Evolutionary conservation across 2,329 filamentous ascomycete genomes (phyloP), one percentile per base, ranked within the genome.

Genomic region (Paecilomyces formosus): DNA sequence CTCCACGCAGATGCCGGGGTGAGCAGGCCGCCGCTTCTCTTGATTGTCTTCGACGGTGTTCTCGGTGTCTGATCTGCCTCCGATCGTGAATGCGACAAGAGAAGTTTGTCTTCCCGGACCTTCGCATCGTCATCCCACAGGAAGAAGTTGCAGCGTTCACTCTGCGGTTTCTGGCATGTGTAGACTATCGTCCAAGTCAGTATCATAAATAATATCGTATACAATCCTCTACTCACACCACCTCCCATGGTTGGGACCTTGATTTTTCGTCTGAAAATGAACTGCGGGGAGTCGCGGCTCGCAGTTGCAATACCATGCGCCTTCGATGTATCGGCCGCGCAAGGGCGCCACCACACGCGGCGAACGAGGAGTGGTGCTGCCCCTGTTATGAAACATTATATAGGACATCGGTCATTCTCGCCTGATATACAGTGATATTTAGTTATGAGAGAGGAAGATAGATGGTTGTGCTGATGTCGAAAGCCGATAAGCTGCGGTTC

Each of bases 111-210:
- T 67, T 83, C 81, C 21, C 84, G 74, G n/a, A 72, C 62, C 62
- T 81, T 77, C 13, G 84, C 84, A 57, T 85, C 82, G 57, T 81
- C 78, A 13, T 81, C 77, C 84, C 84, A 87, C 0, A 87, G 74
- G 58, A 86, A 87, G 74, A 87, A 86, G 4, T 73, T 75, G 66
- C 85, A 87, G 49, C 77, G 73, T 53, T 78, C 72, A 2, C 72
- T 65, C 56, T 76, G 72, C 33, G 74, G 71, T 63, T 79, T 77
- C 63, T 84, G 81, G 65, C 84, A 87, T 3, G 79, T 82, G 63
- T 84, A 85, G 69, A 86, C 77, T 78, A 45, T 56, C 11, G 30
- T 59, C 24, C 21, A 6, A 18, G 53, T 61, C 59, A 62, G 49
- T n/a, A 13, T 53, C 1, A 35, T 30, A 39, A 13, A 1, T 6